phyloP scores from a whole-genome alignment of 2,329 filamentous ascomycete species.

The Colletotrichum sublineola region DNA sequence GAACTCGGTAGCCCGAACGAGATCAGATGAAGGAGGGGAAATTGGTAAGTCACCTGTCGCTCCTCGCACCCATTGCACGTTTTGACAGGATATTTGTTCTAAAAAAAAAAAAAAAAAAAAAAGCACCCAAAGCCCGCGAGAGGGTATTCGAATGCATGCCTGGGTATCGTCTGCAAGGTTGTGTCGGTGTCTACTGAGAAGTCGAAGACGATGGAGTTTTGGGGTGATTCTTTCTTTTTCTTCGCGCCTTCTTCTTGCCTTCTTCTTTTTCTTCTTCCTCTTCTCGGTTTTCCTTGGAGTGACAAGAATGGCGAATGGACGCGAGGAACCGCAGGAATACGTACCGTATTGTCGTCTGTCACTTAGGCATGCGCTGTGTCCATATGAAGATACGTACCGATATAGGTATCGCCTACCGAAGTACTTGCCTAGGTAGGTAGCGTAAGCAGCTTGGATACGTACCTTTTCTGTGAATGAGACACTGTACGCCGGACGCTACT shows the following conservation, averaged over 20 bases:
- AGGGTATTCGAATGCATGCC: background rate
- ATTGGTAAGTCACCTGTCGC: constrained; percentile 5
- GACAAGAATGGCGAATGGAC: background rate
- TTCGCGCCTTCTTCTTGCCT: no score
- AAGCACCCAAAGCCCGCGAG: background rate
- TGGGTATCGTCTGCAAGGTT: background rate
- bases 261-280: background rate
- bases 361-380: background rate
- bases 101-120: no score
- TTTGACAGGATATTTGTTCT: background rate
- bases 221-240: no score
- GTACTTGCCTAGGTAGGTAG: no score
- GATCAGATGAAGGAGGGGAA: constrained; percentile 1
- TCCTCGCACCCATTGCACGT: constrained; percentile 2
- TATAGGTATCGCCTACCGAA: no score
- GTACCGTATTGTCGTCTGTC: constrained; percentile 5
- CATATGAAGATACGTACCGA: background rate
- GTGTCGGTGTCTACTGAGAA: background rate
- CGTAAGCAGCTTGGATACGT: background rate
- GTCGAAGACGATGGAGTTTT: background rate
- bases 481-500: constrained; percentile 32
- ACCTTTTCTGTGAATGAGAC: background rate
- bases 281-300: background rate
- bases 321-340: background rate
- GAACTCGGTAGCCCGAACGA: background rate